Conservation (phyloP, 2,329 filamentous ascomycete species). For the Clarireedia hainanense region DNA sequence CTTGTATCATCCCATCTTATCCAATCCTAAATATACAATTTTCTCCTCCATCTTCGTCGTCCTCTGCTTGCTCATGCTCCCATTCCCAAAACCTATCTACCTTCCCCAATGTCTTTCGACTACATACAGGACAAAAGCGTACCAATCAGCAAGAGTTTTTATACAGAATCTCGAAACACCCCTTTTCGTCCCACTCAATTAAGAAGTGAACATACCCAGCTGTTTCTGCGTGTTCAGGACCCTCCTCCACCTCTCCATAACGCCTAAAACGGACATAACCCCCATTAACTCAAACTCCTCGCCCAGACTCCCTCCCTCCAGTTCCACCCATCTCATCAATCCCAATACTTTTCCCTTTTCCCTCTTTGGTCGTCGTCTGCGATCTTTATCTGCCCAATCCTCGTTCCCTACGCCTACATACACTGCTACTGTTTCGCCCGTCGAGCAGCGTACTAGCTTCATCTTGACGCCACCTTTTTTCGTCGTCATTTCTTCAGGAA, state of each 20-base stretch:
- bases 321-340: slow-evolving; percentile 2
- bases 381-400: slow-evolving; percentile 8
- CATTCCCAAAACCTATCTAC: too few relatives aligned
- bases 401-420: slow-evolving; percentile 19
- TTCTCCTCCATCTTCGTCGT: too few relatives aligned
- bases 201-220: slow-evolving; percentile 8
- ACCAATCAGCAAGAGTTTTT: too few relatives aligned
- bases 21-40: too few relatives aligned
- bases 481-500: slow-evolving; percentile 8
- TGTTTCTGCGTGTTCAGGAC: slow-evolving; percentile 11
- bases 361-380: slow-evolving; percentile 18
- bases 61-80: too few relatives aligned
- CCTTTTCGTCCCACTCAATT: neutral
- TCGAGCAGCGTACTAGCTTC: slow-evolving; percentile 20
- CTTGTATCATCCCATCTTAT: too few relatives aligned
- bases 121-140: too few relatives aligned
- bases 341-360: neutral
- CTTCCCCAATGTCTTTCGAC: too few relatives aligned
- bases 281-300: slow-evolving; percentile 24
- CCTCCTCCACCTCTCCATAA: slow-evolving; percentile 22
- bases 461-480: slow-evolving; percentile 17
- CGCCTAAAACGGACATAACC: slow-evolving; percentile 19
- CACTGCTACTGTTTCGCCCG: slow-evolving; percentile 22
- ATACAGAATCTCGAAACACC: too few relatives aligned
- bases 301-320: slow-evolving; percentile 14